These are phyloP conservation scores for Ophiostoma quercus DNA, from an alignment of 2,329 filamentous ascomycete genomes.

Conservation along the genomic window DNA sequence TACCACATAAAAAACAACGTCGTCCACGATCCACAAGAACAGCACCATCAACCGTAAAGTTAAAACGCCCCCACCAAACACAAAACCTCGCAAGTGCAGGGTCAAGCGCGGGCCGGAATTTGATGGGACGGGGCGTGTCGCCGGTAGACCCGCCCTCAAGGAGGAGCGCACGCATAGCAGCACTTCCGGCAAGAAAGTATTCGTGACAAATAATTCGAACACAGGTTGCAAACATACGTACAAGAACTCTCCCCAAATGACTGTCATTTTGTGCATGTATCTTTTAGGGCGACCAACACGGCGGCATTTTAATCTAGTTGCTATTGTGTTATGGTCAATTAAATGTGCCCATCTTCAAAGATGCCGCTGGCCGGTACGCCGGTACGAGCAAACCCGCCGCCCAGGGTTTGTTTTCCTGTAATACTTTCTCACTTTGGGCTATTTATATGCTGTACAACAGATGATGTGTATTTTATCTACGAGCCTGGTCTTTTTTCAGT, in stretches of 20 bases:
- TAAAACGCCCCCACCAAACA: not conserved
- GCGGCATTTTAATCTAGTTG: no score
- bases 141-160: constrained; percentile 6
- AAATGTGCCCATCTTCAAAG: no score
- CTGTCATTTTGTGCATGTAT: no score
- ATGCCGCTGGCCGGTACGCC: no score
- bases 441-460: no score
- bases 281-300: no score
- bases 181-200: constrained; percentile 6
- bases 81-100: not conserved
- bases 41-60: not conserved
- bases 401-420: no score
- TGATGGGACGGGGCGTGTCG: not conserved
- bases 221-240: not conserved
- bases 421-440: no score
- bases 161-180: constrained; percentile 16
- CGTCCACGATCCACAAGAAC: not conserved
- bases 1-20: not conserved
- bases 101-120: not conserved
- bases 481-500: no score
- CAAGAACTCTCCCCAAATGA: not conserved
- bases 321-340: no score
- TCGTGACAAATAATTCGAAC: constrained; percentile 12
- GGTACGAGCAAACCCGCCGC: no score
- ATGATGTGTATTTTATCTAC: no score